A percentile compares a stretch with the other conserved stretches of the same genome.
Conservation (phyloP, 148 eudicot species). For the Rhododendron mucronatum region DNA sequence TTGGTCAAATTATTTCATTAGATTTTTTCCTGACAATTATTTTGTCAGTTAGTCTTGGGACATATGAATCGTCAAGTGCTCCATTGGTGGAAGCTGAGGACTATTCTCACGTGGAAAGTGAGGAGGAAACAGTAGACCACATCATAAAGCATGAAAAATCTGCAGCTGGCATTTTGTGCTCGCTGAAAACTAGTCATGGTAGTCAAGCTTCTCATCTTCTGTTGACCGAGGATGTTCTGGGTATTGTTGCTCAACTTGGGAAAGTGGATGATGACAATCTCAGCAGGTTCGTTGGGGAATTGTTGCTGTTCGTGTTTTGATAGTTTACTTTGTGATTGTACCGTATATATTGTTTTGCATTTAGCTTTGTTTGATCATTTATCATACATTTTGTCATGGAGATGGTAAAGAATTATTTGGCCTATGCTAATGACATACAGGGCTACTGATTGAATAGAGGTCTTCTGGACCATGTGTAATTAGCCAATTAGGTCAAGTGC, state of each 20-base stretch:
- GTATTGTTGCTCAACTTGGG: conserved; percentile 74
- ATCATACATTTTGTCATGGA: not conserved
- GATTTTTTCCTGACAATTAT: not conserved
- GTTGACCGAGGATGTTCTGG: conserved; percentile 51
- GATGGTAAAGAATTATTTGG: not conserved
- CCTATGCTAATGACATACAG: not conserved
- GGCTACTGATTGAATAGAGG: not conserved
- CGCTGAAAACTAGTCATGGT: conserved; percentile 37
- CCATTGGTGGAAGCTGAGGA: conserved; percentile 33
- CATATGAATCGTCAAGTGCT: conserved; percentile 29
- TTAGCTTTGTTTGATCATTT: not conserved
- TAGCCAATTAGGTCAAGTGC: not conserved
- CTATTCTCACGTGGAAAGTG: conserved; percentile 22
- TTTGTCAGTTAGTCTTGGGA: conserved; percentile 55
- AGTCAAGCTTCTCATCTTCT: conserved; percentile 28
- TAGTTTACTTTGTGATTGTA: not conserved
- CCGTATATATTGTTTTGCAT: no score
- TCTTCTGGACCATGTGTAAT: not conserved
- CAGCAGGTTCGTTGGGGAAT: conserved; percentile 55
- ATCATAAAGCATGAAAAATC: conserved; percentile 55
- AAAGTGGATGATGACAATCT: conserved; percentile 68
- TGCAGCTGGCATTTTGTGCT: conserved; percentile 59
- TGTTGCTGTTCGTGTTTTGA: not conserved
- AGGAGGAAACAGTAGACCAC: conserved; percentile 45
- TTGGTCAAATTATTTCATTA: not conserved